Percentiles rank a stretch among this genome's conserved stretches.
Conservation (phyloP, 163 green algal genomes). For the Trebouxiophyceae sp. region DNA sequence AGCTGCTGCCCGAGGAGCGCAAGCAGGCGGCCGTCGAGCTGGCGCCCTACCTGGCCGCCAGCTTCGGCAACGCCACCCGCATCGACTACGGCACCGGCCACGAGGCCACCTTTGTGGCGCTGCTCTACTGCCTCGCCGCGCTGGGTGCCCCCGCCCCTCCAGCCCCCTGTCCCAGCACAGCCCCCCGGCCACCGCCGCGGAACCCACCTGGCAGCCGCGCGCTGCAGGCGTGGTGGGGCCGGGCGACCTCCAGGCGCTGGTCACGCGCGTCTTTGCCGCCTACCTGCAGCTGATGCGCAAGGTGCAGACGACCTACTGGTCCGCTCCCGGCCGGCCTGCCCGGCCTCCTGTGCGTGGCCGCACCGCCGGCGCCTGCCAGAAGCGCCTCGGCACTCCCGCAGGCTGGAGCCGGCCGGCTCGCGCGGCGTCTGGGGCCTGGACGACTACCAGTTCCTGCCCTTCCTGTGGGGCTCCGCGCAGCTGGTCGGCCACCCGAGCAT, state of each 20-base stretch:
- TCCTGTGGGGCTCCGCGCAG: slow-evolving; percentile 83
- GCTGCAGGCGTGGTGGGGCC: not conserved
- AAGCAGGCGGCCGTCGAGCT: slow-evolving; percentile 59
- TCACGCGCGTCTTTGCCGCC: slow-evolving; percentile 43
- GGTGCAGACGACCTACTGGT: slow-evolving; percentile 87
- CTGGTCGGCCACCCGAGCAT: slow-evolving; percentile 77
- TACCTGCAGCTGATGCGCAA: slow-evolving; percentile 93
- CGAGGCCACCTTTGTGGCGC: slow-evolving; percentile 88
- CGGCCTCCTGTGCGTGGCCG: not conserved
- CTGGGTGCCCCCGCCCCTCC: too few species aligned
- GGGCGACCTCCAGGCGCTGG: slow-evolving; percentile 22
- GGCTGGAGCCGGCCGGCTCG: slow-evolving; percentile 91
- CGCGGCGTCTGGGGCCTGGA: slow-evolving; percentile 98
- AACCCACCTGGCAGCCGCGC: too few species aligned
- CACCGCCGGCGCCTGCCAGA: too few species aligned
- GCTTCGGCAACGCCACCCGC: slow-evolving; percentile 80
- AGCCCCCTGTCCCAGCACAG: slow-evolving; percentile 6
- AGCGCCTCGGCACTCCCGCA: slow-evolving; percentile 17
- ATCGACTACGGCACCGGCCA: slow-evolving; percentile 91
- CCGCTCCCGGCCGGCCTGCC: not conserved
- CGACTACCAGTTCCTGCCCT: slow-evolving; percentile 98
- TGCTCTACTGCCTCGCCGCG: slow-evolving; percentile 86
- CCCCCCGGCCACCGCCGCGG: slow-evolving; percentile 8
- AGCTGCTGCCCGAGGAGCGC: slow-evolving; percentile 41
- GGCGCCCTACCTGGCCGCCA: slow-evolving; percentile 59